Base-by-base conservation (phyloP, 2,329 filamentous ascomycete species). In the Aureobasidium vineae region DNA sequence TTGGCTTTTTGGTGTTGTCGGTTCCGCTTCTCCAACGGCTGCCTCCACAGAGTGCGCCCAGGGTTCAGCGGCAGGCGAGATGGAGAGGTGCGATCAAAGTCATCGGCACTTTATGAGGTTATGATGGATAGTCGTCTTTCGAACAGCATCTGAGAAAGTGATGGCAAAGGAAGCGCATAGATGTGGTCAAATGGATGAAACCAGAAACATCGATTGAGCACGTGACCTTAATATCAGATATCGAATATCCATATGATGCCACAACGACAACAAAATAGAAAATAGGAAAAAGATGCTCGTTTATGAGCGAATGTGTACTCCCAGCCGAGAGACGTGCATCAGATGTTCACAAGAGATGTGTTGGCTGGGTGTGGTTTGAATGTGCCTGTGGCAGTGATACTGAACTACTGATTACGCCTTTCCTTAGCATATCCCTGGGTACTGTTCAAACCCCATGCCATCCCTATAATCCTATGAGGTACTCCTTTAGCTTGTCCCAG, bases 1-100 rank as follows among this genome's bases (percentile, higher is more conserved):
- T 23, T 21, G n/a, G 16, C 8, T 45, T 49, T 43, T 31, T 16
- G 60, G 68, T 68, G 65, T 69, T 6, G 40, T 33, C 5, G 38
- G 43, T 28, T 28, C 15, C 21, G 26, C 26, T 36, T 23, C 15
- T 19, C 7, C 16, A 54, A 54, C 52, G 52, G 52, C 16, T 54
- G 33, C 10, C 10, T 36, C 33, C 33, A 31, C 28, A 31, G 28
- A 6, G 33, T 28, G 38, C 38, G 38, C 21, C 36, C 23, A 5
- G 13, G 10, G n/a, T 21, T 59, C 40, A 45, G 26, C 56, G 56
- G 40, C 19, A 4, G 40, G 23, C 10, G 56, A 23, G 41, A 21
- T 33, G 43, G 33, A 2, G 7, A 33, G 28, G 57, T 26, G 57
- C n/a, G 41, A 36, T 15, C 15, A 4, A 10, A 6, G 31, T 26